Percentiles rank a stretch among this genome's conserved stretches.
Evolutionary conservation across 148 eudicot species (phyloP).

Genomic region (Rhododendron griersonianum): DNA sequence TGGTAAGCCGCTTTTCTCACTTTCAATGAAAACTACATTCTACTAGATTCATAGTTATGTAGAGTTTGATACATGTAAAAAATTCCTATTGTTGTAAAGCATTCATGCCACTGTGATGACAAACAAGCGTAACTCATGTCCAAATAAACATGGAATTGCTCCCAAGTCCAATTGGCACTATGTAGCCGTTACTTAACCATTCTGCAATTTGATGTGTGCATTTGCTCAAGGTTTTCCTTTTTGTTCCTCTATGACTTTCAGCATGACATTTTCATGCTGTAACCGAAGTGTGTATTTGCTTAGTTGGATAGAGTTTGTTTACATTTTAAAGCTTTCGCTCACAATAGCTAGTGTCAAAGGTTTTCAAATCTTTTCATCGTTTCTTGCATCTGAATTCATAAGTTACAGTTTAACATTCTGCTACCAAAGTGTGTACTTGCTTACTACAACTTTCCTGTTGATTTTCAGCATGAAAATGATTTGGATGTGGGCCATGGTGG

Average conservation of each 20-base stretch:
- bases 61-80: neutral
- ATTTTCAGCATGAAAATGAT: constrained; percentile 56
- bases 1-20: constrained; percentile 44
- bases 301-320: neutral
- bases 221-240: neutral
- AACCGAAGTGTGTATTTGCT: neutral
- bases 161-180: neutral
- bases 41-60: neutral
- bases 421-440: neutral
- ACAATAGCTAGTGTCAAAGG: neutral
- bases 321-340: neutral
- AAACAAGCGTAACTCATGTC: neutral
- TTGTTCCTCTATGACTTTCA: neutral
- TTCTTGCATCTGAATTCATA: neutral
- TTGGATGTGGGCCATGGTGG: constrained; percentile 30
- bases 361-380: neutral
- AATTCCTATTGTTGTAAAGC: neutral
- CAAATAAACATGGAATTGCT: neutral
- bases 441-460: neutral
- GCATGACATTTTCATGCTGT: neutral
- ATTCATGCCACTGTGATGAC: neutral
- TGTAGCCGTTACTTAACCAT: neutral
- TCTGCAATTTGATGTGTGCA: neutral
- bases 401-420: neutral
- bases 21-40: neutral